These are phyloP conservation scores for Lepiota brunneoincarnata DNA, from an alignment of 768 basidiomycete species.

Conservation along the genomic window DNA sequence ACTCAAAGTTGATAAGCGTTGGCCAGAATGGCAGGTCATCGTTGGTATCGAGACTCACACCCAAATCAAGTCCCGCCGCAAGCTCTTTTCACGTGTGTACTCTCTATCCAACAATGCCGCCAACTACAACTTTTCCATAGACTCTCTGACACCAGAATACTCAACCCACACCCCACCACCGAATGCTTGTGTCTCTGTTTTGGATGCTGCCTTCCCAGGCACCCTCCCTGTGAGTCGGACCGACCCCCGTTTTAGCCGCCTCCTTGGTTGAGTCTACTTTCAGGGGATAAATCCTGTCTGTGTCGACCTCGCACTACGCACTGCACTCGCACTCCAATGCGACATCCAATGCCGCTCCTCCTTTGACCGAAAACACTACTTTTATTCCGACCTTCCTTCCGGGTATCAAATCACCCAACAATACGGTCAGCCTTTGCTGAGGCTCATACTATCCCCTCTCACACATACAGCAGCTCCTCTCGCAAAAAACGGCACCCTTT, in stretches of 20 bases:
- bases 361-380: conserved; percentile 98
- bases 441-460: neutral
- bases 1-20: conserved; percentile 40
- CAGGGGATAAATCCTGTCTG: conserved; percentile 65
- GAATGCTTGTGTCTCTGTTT: conserved; percentile 71
- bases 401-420: conserved; percentile 98
- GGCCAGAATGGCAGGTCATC: conserved; percentile 88
- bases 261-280: neutral
- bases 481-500: conserved; percentile 57
- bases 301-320: conserved; percentile 76
- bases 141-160: conserved; percentile 35
- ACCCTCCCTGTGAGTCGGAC: conserved; percentile 73
- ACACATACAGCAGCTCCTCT: conserved; percentile 60
- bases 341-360: conserved; percentile 67
- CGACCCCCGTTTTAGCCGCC: neutral
- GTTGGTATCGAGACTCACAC: conserved; percentile 97
- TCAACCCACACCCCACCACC: conserved; percentile 39
- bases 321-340: conserved; percentile 74
- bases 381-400: conserved; percentile 90
- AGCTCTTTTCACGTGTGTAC: conserved; percentile 79
- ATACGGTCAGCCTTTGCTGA: conserved; percentile 54
- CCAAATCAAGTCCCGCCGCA: conserved; percentile 82
- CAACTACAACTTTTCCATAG: conserved; percentile 19
- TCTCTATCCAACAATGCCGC: neutral
- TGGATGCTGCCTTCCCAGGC: conserved; percentile 92